Evolutionary conservation across 176 grass and related monocot genomes (phyloP).

Genomic region (Olyra latifolia): DNA sequence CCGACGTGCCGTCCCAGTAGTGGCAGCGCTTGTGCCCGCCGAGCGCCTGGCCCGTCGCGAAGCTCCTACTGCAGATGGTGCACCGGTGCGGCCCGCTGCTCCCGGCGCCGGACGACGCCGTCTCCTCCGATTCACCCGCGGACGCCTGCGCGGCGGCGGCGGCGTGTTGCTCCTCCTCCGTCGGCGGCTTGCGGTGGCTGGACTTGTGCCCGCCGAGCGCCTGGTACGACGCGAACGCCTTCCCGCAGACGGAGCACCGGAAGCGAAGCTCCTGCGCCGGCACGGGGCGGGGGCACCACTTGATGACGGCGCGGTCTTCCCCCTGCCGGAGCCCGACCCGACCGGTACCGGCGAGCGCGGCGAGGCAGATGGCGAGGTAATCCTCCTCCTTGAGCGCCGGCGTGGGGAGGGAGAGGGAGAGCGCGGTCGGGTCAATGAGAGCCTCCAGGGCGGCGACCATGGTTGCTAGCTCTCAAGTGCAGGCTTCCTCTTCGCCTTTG

Average conservation of each 20-base stretch:
- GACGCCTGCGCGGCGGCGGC: background rate
- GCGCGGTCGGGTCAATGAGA: constrained; percentile 30
- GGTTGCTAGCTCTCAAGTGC: background rate
- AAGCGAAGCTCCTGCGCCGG: constrained; percentile 41
- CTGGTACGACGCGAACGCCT: constrained; percentile 78
- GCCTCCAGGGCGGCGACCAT: constrained; percentile 34
- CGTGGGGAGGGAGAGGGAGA: constrained; percentile 30
- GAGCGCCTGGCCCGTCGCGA: constrained; percentile 79
- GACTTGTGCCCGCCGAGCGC: constrained; percentile 92
- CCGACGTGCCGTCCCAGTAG: constrained; percentile 61
- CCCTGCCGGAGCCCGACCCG: background rate
- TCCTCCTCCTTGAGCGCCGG: constrained; percentile 50
- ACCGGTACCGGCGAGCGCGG: constrained; percentile 38
- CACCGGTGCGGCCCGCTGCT: constrained; percentile 56
- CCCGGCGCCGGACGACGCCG: background rate
- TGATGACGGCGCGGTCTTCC: background rate
- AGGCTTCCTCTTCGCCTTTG: background rate
- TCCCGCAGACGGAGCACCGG: constrained; percentile 69
- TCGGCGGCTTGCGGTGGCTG: constrained; percentile 63
- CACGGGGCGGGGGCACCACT: background rate
- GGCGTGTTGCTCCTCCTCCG: background rate
- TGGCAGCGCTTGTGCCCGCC: constrained; percentile 91
- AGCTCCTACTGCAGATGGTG: constrained; percentile 60
- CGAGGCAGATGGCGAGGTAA: constrained; percentile 68
- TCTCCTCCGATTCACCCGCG: background rate